Conservation (phyloP, 768 basidiomycete species). For the Tulasnella sp. region DNA sequence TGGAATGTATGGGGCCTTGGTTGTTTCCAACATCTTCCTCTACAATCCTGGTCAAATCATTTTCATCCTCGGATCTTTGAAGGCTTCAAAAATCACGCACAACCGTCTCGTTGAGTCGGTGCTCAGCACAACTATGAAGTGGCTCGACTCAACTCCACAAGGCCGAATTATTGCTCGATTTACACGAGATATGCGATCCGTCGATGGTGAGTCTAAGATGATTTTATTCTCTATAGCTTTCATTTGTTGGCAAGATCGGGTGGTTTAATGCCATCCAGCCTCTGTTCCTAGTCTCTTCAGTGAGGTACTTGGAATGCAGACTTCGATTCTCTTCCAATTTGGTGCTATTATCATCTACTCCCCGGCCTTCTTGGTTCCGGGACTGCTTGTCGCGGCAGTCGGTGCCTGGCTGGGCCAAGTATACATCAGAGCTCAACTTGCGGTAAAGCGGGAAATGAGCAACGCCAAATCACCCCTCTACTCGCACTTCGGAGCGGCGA, state of each 20-base stretch:
- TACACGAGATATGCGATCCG: slow-evolving; percentile 37
- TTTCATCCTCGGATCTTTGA: slow-evolving; percentile 54
- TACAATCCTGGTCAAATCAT: slow-evolving; percentile 47
- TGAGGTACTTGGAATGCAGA: slow-evolving; percentile 30
- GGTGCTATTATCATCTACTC: slow-evolving; percentile 38
- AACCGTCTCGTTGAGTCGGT: slow-evolving; percentile 55
- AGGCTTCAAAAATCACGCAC: slow-evolving; percentile 62
- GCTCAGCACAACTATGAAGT: slow-evolving; percentile 58
- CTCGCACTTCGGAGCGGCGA: slow-evolving; percentile 45
- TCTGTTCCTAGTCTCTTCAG: neutral
- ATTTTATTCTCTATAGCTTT: neutral
- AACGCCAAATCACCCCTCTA: slow-evolving; percentile 47
- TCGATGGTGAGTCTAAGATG: slow-evolving; percentile 28
- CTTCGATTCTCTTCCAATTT: slow-evolving; percentile 39
- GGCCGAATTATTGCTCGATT: slow-evolving; percentile 40
- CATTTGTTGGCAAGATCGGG: slow-evolving; percentile 1
- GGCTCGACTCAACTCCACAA: slow-evolving; percentile 39
- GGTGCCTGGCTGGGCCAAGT: slow-evolving; percentile 45
- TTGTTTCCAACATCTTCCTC: slow-evolving; percentile 43
- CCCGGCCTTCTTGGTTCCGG: slow-evolving; percentile 38
- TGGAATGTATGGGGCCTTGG: slow-evolving; percentile 48
- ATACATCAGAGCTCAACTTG: slow-evolving; percentile 48
- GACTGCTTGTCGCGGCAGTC: slow-evolving; percentile 37
- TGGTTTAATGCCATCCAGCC: neutral
- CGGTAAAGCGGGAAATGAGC: slow-evolving; percentile 47